Conservation (phyloP, 495 filamentous ascomycete species). For the Venustampulla echinocandica region DNA sequence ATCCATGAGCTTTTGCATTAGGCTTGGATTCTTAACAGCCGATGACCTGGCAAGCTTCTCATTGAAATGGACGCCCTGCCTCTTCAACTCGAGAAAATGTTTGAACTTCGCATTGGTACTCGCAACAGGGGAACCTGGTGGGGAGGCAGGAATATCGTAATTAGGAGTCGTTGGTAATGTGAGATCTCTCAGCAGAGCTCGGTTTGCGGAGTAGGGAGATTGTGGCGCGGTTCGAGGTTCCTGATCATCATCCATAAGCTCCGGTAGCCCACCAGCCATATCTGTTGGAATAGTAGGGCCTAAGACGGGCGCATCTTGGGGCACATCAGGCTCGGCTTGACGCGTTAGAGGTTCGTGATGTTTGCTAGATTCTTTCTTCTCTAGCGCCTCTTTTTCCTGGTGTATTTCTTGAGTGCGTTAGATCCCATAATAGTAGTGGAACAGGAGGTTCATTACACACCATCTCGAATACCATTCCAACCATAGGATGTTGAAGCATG, state of each 20-base stretch:
- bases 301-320: constrained; percentile 35
- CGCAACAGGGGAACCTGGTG: constrained; percentile 59
- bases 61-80: constrained; percentile 86
- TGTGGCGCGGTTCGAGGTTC: constrained; percentile 32
- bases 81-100: constrained; percentile 78
- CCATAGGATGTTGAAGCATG: neutral
- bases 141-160: constrained; percentile 76
- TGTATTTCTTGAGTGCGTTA: neutral
- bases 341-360: neutral
- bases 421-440: neutral
- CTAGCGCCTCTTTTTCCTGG: too few species aligned
- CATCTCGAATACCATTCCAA: constrained; percentile 1
- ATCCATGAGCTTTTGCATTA: constrained; percentile 68
- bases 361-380: neutral
- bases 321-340: constrained; percentile 27
- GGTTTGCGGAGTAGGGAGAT: constrained; percentile 62
- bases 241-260: constrained; percentile 16
- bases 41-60: constrained; percentile 60
- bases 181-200: constrained; percentile 62
- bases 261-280: constrained; percentile 5
- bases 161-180: constrained; percentile 77
- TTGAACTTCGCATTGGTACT: constrained; percentile 63
- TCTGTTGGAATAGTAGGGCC: constrained; percentile 25
- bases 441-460: constrained; percentile 3
- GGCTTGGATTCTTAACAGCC: constrained; percentile 70